These are phyloP conservation scores for Nemania serpens DNA, from an alignment of 2,329 filamentous ascomycete species.

Conservation along the genomic window DNA sequence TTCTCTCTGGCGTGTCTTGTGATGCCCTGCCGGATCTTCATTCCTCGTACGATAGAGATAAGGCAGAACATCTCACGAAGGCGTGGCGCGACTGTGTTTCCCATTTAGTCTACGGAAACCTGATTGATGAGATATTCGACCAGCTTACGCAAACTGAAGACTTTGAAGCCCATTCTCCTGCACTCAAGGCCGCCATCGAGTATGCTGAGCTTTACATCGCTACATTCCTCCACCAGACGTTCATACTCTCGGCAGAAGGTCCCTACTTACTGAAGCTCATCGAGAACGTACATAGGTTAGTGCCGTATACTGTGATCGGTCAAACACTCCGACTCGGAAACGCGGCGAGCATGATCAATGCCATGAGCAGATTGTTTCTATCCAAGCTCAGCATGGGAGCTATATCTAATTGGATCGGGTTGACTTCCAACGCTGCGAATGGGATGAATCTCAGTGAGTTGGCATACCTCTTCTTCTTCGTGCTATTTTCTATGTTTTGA, in stretches of 20 bases:
- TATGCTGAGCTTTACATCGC: conserved; percentile 63
- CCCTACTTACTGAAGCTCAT: conserved; percentile 73
- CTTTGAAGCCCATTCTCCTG: conserved; percentile 65
- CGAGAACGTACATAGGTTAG: conserved; percentile 69
- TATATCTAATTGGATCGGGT: conserved; percentile 78
- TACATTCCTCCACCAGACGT: conserved; percentile 73
- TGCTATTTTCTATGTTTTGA: too few relatives aligned
- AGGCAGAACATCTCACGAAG: conserved; percentile 62
- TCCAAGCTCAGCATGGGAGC: conserved; percentile 78
- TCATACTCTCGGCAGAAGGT: conserved; percentile 75
- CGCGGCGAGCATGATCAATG: conserved; percentile 80
- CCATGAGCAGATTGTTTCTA: conserved; percentile 71
- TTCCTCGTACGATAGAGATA: conserved; percentile 59
- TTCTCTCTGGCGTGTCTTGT: conserved; percentile 62
- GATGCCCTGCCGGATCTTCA: conserved; percentile 34
- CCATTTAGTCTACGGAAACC: conserved; percentile 68
- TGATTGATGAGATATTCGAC: conserved; percentile 68
- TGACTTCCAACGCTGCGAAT: conserved; percentile 72
- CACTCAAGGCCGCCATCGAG: conserved; percentile 68
- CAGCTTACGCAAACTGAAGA: conserved; percentile 64
- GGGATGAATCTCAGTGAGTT: conserved; percentile 69
- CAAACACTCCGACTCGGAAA: conserved; percentile 79
- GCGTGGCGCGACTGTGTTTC: conserved; percentile 72
- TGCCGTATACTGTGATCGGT: conserved; percentile 73
- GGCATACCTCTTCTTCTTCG: neutral